A percentile compares a stretch with the other conserved stretches of the same genome.
phyloP scores from a whole-genome alignment of 148 eudicot genomes.

The Cornus controversa region DNA sequence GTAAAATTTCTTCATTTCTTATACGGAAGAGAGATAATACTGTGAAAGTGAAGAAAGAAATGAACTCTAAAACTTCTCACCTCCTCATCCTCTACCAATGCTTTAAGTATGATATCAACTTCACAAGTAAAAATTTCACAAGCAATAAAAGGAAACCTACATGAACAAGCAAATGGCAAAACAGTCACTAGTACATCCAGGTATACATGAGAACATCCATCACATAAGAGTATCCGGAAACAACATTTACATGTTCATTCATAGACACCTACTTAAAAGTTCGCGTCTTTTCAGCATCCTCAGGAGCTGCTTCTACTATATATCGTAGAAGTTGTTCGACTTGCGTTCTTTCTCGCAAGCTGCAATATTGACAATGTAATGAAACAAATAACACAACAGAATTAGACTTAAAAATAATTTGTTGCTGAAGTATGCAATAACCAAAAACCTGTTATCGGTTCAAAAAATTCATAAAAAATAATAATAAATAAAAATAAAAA shows the following conservation, averaged over 20 bases:
- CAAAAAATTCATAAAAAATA: not conserved
- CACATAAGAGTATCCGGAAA: slow-evolving; percentile 1
- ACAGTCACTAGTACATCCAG: not conserved
- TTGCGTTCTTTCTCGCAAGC: slow-evolving; percentile 76
- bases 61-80: slow-evolving; percentile 27
- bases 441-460: not conserved
- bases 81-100: slow-evolving; percentile 95
- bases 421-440: not conserved
- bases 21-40: not conserved
- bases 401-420: not conserved
- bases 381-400: not conserved
- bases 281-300: slow-evolving; percentile 74
- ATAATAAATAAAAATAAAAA: too few relatives aligned
- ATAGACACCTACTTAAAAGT: slow-evolving; percentile 62
- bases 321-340: slow-evolving; percentile 72
- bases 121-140: slow-evolving; percentile 97
- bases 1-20: not conserved
- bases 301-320: slow-evolving; percentile 87
- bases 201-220: not conserved
- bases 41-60: not conserved
- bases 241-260: slow-evolving; percentile 1
- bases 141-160: slow-evolving; percentile 88
- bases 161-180: slow-evolving; percentile 2
- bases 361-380: slow-evolving; percentile 22
- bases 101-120: slow-evolving; percentile 88